Base-by-base conservation (phyloP, 352 stramenopile species). In the Globisporangium nagaii region DNA sequence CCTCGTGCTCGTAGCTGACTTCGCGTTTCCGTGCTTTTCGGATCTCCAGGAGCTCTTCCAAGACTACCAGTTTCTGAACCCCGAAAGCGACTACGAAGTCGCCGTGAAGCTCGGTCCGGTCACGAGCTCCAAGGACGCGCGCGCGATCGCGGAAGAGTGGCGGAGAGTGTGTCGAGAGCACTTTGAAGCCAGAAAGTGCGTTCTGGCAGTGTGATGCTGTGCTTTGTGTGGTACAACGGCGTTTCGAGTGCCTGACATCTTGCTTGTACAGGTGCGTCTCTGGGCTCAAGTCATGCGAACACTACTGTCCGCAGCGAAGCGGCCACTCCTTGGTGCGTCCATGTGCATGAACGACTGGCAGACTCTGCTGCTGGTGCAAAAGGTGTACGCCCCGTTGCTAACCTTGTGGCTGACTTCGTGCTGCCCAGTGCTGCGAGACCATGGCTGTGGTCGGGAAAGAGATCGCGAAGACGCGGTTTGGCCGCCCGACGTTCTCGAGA, bases 21-120 rank as follows among this genome's bases (percentile, higher is more conserved):
- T 43, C 32, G 8, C 2, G 25, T 40, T 6, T 46, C n/a, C 50
- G 11, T 45, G 58, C 28, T 47, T 59, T 41, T 51, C 30, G 20
- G n/a, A n/a, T n/a, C n/a, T 32, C n/a, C 53, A 88, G 74, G 84
- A 94, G 37, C 60, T 94, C 22, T 88, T 90, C 55, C 80, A 92
- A 68, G 79, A 92, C 46, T 92, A 90, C 48, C 84, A 94, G 63
- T 90, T 88, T n/a, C 42, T 94, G 22, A 68, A 82, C 17, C 84
- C 84, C 8, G 75, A 90, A 39, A 86, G 74, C 42, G 63, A 78
- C 15, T 91, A 88, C 56, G 84, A 94, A 52, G 68, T 90, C 4
- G 73, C 77, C 17, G 66, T 92, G 30, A 90, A 90, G 56, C 59
- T 94, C 3, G 84, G 84, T 10, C 84, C 84, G 0, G 58, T 88